Percentiles rank a stretch among this genome's conserved stretches.
These are phyloP conservation scores for Blastomyces emzantsi DNA, from an alignment of 2,329 filamentous ascomycete species.

Conservation along the genomic window DNA sequence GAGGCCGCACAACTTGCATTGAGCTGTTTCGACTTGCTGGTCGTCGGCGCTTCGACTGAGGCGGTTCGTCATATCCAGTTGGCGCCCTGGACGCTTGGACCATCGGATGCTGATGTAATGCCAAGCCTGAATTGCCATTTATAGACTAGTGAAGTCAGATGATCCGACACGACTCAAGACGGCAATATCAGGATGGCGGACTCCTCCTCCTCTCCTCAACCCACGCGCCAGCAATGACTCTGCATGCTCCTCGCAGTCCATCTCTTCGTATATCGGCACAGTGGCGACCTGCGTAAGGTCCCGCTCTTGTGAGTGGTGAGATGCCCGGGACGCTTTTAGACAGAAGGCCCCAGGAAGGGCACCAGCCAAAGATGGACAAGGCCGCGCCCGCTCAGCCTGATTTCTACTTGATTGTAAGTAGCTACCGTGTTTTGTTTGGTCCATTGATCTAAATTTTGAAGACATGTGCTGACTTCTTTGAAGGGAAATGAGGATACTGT, in stretches of 20 bases:
- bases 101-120: conserved; percentile 5
- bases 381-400: conserved; percentile 34
- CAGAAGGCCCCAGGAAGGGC: conserved; percentile 34
- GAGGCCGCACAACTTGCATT: conserved; percentile 6
- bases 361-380: conserved; percentile 37
- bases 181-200: conserved; percentile 10
- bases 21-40: conserved; percentile 3
- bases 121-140: neutral
- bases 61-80: conserved; percentile 7
- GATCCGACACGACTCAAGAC: conserved; percentile 3
- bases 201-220: conserved; percentile 9
- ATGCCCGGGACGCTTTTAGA: conserved; percentile 45
- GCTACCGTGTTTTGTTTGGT: conserved; percentile 11
- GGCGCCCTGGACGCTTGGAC: conserved; percentile 16
- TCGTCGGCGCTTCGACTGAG: neutral
- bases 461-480: conserved; percentile 39
- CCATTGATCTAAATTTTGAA: conserved; percentile 44
- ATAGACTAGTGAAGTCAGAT: conserved; percentile 3
- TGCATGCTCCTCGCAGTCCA: neutral
- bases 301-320: conserved; percentile 31
- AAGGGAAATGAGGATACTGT: conserved; percentile 81
- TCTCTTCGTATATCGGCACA: conserved; percentile 4
- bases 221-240: conserved; percentile 7
- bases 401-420: conserved; percentile 39
- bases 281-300: conserved; percentile 17